These are phyloP conservation scores for Nicotiana attenuata DNA, from an alignment of 257 asterid genomes.

Conservation along the genomic window DNA sequence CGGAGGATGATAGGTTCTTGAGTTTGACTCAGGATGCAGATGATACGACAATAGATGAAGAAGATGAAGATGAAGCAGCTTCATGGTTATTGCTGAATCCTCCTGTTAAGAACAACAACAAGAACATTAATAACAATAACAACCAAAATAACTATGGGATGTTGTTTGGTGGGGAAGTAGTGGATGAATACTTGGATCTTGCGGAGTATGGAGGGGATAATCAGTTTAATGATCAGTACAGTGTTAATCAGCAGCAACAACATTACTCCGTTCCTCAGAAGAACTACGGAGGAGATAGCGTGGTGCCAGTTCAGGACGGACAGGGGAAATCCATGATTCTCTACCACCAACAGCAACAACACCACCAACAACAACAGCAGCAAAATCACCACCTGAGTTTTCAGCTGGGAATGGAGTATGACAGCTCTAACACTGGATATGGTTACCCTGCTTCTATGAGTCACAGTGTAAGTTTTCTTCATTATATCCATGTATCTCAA, in stretches of 20 bases:
- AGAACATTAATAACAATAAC: neutral
- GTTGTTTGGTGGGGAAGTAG: conserved; percentile 33
- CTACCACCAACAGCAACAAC: conserved; percentile 19
- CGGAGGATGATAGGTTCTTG: conserved; percentile 29
- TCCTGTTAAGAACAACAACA: conserved; percentile 25
- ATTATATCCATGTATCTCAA: neutral
- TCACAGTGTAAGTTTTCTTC: conserved; percentile 44
- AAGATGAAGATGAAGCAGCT: conserved; percentile 63
- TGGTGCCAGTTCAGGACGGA: conserved; percentile 40
- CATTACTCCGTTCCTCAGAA: conserved; percentile 29
- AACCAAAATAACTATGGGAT: conserved; percentile 17
- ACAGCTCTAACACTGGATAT: conserved; percentile 30
- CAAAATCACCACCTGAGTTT: conserved; percentile 22
- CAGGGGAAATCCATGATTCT: conserved; percentile 14
- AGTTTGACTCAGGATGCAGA: conserved; percentile 21
- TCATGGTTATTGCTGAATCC: conserved; percentile 66
- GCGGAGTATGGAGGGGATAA: conserved; percentile 37
- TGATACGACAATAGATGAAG: conserved; percentile 26
- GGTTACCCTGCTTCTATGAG: conserved; percentile 37
- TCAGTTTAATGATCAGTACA: conserved; percentile 28
- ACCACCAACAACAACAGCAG: conserved; percentile 19
- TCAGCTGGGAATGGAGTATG: conserved; percentile 40
- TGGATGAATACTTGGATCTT: conserved; percentile 57
- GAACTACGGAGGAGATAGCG: conserved; percentile 42
- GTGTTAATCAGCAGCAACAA: conserved; percentile 28